These are phyloP conservation scores for Penicillium sp. DNA, from an alignment of 2,329 filamentous ascomycete genomes.

Conservation along the genomic window DNA sequence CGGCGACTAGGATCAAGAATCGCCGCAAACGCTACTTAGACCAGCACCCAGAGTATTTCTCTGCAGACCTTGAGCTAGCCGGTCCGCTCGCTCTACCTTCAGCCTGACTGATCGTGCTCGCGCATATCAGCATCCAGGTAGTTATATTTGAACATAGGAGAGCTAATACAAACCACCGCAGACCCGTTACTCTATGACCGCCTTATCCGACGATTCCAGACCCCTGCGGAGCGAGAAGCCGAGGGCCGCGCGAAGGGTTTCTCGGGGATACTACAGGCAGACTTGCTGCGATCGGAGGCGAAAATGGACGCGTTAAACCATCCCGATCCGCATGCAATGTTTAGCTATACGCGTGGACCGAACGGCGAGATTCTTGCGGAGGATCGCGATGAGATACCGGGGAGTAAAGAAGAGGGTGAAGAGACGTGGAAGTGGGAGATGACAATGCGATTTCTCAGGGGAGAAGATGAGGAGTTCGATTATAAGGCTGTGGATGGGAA, in stretches of 20 bases:
- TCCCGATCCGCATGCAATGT: slow-evolving; percentile 56
- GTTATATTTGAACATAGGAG: slow-evolving; percentile 13
- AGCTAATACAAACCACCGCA: slow-evolving; percentile 41
- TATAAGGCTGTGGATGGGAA: slow-evolving; percentile 73
- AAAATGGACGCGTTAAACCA: slow-evolving; percentile 68
- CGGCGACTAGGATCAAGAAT: slow-evolving; percentile 68
- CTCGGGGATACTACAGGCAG: slow-evolving; percentile 76
- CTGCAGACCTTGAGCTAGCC: slow-evolving; percentile 65
- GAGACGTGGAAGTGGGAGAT: slow-evolving; percentile 75
- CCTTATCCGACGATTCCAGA: slow-evolving; percentile 77
- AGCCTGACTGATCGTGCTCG: slow-evolving; percentile 25
- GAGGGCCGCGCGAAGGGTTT: slow-evolving; percentile 78
- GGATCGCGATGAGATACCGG: slow-evolving; percentile 61
- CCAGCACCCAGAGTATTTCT: slow-evolving; percentile 74
- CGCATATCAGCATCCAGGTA: background rate
- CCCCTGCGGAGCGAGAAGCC: slow-evolving; percentile 71
- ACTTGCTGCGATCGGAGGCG: slow-evolving; percentile 76
- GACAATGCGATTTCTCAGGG: slow-evolving; percentile 73
- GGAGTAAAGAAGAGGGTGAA: slow-evolving; percentile 68
- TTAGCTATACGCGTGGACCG: slow-evolving; percentile 56
- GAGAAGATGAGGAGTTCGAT: slow-evolving; percentile 78
- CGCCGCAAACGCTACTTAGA: slow-evolving; percentile 77
- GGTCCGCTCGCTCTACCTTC: slow-evolving; percentile 50
- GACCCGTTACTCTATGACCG: slow-evolving; percentile 84
- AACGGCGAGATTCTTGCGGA: slow-evolving; percentile 63